Percentiles rank a stretch among this genome's conserved stretches.
These are phyloP conservation scores for Fusarium subtropicale DNA, from an alignment of 2,329 filamentous ascomycete genomes.

Conservation along the genomic window DNA sequence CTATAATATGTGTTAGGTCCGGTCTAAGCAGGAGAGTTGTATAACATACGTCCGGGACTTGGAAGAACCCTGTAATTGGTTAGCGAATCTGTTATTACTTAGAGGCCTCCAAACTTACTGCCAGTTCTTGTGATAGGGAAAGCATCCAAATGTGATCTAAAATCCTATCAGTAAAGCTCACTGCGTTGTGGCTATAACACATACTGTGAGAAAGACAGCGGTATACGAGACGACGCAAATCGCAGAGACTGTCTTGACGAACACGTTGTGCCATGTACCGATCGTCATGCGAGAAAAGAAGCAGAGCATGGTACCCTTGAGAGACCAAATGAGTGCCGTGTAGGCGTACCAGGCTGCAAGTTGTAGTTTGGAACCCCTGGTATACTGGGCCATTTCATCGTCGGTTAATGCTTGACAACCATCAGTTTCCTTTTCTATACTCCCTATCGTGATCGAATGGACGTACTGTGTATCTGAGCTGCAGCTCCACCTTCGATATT, in stretches of 20 bases:
- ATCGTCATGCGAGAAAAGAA: conserved; percentile 49
- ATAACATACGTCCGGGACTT: conserved; percentile 27
- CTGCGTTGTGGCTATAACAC: not conserved
- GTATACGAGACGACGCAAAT: conserved; percentile 20
- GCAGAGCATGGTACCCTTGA: conserved; percentile 48
- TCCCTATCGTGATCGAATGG: fast-evolving
- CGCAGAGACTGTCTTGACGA: conserved; percentile 32
- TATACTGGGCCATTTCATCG: conserved; percentile 46
- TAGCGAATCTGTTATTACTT: fast-evolving
- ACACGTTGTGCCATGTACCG: conserved; percentile 42
- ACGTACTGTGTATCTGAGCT: conserved; percentile 15
- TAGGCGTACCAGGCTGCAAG: conserved; percentile 56
- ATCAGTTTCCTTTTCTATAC: not conserved
- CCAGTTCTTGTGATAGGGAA: conserved; percentile 39
- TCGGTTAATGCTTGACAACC: conserved; percentile 36
- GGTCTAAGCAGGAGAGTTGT: fast-evolving
- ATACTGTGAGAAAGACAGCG: conserved; percentile 40
- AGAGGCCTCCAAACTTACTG: conserved; percentile 12
- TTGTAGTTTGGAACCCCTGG: conserved; percentile 53
- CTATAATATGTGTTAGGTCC: not conserved
- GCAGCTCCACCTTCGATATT: conserved; percentile 36
- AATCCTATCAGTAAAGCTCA: not conserved
- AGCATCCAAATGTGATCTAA: conserved; percentile 43
- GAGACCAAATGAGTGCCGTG: conserved; percentile 52
- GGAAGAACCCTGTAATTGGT: conserved; percentile 14